phyloP scores from a whole-genome alignment of 164 flowering plant genomes.

The Liriodendron chinense region DNA sequence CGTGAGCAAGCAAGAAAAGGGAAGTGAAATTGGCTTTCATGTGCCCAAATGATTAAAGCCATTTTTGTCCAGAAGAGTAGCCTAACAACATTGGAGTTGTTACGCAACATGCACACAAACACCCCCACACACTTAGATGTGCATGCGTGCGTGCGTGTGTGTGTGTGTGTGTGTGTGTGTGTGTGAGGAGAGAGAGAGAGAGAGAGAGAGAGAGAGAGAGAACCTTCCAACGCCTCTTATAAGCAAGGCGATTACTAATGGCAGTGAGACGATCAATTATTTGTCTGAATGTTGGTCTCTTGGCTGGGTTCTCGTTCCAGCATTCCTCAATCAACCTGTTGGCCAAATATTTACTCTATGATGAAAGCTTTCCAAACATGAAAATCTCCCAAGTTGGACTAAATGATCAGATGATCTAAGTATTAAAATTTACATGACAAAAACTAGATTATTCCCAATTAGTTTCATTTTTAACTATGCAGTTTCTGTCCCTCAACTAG shows the following conservation, averaged over 20 bases:
- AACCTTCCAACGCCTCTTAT: constrained; percentile 84
- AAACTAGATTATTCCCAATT: no score
- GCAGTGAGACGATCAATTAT: constrained; percentile 59
- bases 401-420: not conserved
- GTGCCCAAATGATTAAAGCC: no score
- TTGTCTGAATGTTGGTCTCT: constrained; percentile 79
- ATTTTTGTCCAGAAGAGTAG: no score
- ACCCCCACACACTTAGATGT: no score
- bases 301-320: constrained; percentile 75
- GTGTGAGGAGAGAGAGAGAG: not conserved
- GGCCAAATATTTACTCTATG: not conserved
- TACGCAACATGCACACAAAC: no score
- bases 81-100: no score
- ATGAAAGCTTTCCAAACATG: not conserved
- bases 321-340: constrained; percentile 87
- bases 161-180: not conserved
- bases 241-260: constrained; percentile 40
- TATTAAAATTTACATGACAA: not conserved
- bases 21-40: no score
- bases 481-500: no score
- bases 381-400: not conserved
- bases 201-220: constrained; percentile 5
- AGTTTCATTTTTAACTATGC: no score
- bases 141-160: not conserved
- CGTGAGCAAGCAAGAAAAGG: no score